Evolutionary conservation across 2,329 filamentous ascomycete species (phyloP).

Genomic region (Thelonectria rubi): DNA sequence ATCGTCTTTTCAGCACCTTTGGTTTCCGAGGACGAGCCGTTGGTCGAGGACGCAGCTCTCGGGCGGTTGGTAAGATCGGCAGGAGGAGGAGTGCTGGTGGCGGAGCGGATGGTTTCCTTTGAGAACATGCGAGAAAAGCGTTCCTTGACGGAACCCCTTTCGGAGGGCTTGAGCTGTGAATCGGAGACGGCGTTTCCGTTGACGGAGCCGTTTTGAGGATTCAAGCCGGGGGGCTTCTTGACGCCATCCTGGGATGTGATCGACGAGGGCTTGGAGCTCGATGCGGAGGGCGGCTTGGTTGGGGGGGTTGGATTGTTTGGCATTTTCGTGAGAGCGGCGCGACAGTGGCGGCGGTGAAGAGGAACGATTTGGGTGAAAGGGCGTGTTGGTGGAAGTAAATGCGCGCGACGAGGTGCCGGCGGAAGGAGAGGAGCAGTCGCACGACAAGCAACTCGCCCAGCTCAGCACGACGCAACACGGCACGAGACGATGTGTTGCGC

Average conservation of each 20-base stretch:
- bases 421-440: constrained; percentile 20
- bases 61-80: constrained; percentile 47
- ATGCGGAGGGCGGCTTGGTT: constrained; percentile 52
- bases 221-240: constrained; percentile 52
- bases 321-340: constrained; percentile 42
- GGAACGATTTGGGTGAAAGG: constrained; percentile 10
- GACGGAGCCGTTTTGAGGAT: constrained; percentile 51
- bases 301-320: constrained; percentile 44
- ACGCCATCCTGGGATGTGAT: constrained; percentile 58
- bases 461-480: constrained; percentile 28
- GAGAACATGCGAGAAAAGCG: constrained; percentile 72
- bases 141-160: constrained; percentile 71
- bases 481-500: constrained; percentile 37
- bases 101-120: constrained; percentile 56
- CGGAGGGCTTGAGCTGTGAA: constrained; percentile 45
- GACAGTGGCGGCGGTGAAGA: constrained; percentile 27
- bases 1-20: constrained; percentile 42
- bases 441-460: constrained; percentile 31
- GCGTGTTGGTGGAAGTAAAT: constrained; percentile 25
- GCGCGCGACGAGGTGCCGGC: constrained; percentile 31
- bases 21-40: constrained; percentile 51
- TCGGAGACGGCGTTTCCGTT: constrained; percentile 41
- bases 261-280: constrained; percentile 60
- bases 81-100: constrained; percentile 48
- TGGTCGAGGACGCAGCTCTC: constrained; percentile 47